These are phyloP conservation scores for Zymoseptoria brevis DNA, from an alignment of 2,329 filamentous ascomycete genomes.

Conservation along the genomic window DNA sequence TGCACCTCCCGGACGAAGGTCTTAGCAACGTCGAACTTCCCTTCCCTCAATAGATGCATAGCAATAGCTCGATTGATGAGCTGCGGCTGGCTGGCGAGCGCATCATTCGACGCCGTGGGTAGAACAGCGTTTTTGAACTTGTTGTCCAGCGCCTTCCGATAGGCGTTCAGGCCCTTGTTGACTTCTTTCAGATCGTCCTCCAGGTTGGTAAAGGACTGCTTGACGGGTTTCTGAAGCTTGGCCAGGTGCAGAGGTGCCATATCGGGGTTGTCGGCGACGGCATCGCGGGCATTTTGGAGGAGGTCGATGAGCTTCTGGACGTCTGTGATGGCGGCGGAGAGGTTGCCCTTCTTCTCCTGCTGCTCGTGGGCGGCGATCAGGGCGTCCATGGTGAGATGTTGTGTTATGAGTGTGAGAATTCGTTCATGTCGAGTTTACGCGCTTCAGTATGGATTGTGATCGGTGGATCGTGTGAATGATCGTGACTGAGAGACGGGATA, in stretches of 20 bases:
- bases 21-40: slow-evolving; percentile 80
- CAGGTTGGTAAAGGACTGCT: slow-evolving; percentile 69
- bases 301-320: slow-evolving; percentile 76
- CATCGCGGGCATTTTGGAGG: slow-evolving; percentile 63
- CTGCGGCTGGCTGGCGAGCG: slow-evolving; percentile 63
- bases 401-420: background rate
- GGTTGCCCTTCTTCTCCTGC: slow-evolving; percentile 60
- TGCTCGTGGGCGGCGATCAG: slow-evolving; percentile 68
- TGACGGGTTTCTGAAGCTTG: slow-evolving; percentile 78
- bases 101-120: slow-evolving; percentile 71
- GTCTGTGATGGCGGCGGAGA: slow-evolving; percentile 64
- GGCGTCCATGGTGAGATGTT: slow-evolving; percentile 44
- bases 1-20: slow-evolving; percentile 72
- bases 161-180: slow-evolving; percentile 72
- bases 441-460: background rate
- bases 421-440: background rate
- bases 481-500: background rate
- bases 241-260: slow-evolving; percentile 67
- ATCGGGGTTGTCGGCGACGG: slow-evolving; percentile 63
- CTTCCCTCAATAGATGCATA: slow-evolving; percentile 93
- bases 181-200: slow-evolving; percentile 76
- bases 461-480: background rate
- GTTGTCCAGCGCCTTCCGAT: slow-evolving; percentile 77
- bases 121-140: slow-evolving; percentile 61
- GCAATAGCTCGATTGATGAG: slow-evolving; percentile 89